Evolutionary conservation across 768 basidiomycete species (phyloP).

Genomic region (Naganishia vaughanmartiniae): DNA sequence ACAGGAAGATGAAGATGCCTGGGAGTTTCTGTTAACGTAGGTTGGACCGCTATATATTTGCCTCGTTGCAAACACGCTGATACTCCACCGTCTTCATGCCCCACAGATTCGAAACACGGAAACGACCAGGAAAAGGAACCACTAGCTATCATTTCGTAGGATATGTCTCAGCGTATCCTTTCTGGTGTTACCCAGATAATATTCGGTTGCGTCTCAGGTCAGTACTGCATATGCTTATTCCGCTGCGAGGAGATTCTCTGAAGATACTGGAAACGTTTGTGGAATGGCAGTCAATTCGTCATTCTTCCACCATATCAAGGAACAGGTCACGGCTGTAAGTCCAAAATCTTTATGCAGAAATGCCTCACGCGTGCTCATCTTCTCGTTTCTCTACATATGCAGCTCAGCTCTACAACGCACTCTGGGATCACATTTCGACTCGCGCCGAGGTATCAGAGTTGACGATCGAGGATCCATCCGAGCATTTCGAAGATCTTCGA

Average conservation of each 20-base stretch:
- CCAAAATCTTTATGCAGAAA: neutral
- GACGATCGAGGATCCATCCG: slow-evolving; percentile 95
- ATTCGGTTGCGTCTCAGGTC: slow-evolving; percentile 82
- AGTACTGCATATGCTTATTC: slow-evolving; percentile 31
- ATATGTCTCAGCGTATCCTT: slow-evolving; percentile 90
- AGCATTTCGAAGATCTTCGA: slow-evolving; percentile 92
- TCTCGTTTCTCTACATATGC: slow-evolving; percentile 15
- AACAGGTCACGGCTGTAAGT: slow-evolving; percentile 83
- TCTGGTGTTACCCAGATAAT: slow-evolving; percentile 91
- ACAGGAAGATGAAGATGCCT: slow-evolving; percentile 26
- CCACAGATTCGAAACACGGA: slow-evolving; percentile 78
- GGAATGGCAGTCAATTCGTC: slow-evolving; percentile 74
- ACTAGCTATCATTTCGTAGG: slow-evolving; percentile 86
- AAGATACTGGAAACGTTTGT: neutral
- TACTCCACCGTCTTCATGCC: neutral
- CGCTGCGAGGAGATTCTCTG: slow-evolving; percentile 1
- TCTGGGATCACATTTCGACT: slow-evolving; percentile 71
- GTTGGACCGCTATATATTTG: slow-evolving; percentile 46
- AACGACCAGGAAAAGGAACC: slow-evolving; percentile 52
- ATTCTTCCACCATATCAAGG: slow-evolving; percentile 86
- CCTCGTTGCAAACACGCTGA: neutral
- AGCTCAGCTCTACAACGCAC: slow-evolving; percentile 84
- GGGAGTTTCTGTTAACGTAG: slow-evolving; percentile 62
- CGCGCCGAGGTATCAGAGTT: slow-evolving; percentile 76
- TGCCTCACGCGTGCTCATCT: neutral